Percentiles rank a stretch among this genome's conserved stretches.
Conservation (phyloP, 768 basidiomycete species). For the Boletus subparvulus region DNA sequence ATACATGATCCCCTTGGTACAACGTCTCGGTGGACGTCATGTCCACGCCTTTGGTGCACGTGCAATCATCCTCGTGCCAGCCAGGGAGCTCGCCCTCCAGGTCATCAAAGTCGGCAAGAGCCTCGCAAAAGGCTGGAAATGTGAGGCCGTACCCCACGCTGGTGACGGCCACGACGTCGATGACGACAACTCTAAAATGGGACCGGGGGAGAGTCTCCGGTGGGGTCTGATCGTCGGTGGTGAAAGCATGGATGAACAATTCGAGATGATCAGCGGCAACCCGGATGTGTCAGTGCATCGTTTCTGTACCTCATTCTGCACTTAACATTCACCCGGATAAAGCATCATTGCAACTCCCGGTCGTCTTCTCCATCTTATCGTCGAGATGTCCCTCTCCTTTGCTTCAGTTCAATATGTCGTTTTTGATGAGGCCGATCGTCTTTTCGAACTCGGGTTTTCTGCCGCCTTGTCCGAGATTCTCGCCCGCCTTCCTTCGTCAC, state of each 20-base stretch:
- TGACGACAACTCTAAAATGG: constrained; percentile 44
- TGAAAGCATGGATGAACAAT: constrained; percentile 93
- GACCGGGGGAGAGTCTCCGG: constrained; percentile 59
- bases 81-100: constrained; percentile 92
- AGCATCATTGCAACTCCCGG: constrained; percentile 98
- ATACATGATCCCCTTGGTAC: constrained; percentile 89
- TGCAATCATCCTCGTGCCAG: constrained; percentile 86
- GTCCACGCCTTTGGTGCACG: constrained; percentile 78
- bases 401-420: constrained; percentile 86
- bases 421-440: constrained; percentile 96
- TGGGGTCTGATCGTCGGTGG: constrained; percentile 98
- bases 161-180: constrained; percentile 61
- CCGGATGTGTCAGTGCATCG: constrained; percentile 81
- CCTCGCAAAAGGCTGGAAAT: constrained; percentile 78
- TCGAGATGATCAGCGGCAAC: constrained; percentile 90
- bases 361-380: constrained; percentile 90
- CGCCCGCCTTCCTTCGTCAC: constrained; percentile 76
- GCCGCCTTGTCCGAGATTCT: constrained; percentile 90
- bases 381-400: constrained; percentile 95
- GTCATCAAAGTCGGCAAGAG: constrained; percentile 94
- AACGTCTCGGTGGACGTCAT: constrained; percentile 81
- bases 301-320: constrained; percentile 7
- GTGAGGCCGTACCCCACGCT: constrained; percentile 62
- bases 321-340: constrained; percentile 12
- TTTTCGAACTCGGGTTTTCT: constrained; percentile 98